phyloP scores from a whole-genome alignment of 192 early-diverging fungal species.

The Linnemannia elongata region DNA sequence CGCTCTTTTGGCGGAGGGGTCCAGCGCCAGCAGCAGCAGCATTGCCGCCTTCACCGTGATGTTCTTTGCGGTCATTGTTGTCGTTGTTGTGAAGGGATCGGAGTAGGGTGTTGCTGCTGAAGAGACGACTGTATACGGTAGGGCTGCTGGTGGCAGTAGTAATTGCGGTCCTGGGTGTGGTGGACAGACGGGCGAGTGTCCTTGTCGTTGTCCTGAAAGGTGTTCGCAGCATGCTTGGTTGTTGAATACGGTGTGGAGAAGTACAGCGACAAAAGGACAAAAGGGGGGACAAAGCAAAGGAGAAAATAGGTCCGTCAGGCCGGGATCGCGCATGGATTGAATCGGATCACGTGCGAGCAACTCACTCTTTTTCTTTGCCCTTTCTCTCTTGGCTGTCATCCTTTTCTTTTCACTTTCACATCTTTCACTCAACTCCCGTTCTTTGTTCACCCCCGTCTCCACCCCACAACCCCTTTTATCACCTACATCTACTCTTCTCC shows the following conservation, averaged over 20 bases:
- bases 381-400: background rate
- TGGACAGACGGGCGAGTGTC: background rate
- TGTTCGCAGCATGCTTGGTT: background rate
- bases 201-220: background rate
- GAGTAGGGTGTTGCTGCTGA: background rate
- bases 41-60: background rate
- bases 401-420: background rate
- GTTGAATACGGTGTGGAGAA: background rate
- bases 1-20: slow-evolving; percentile 42
- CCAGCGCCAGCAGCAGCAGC: background rate
- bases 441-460: background rate
- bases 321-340: background rate
- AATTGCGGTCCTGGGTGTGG: background rate
- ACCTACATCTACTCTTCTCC: background rate
- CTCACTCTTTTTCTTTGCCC: background rate
- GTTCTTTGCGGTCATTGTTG: background rate
- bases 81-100: slow-evolving; percentile 6
- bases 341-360: background rate
- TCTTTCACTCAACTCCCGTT: background rate
- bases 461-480: background rate
- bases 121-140: background rate
- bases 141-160: background rate
- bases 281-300: too few species aligned
- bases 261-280: background rate
- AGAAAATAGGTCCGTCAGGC: background rate